Percentiles rank a stretch among this genome's conserved stretches.
These are phyloP conservation scores for Cryptosporidium muris DNA, from an alignment of 169 alveolate genomes.

Conservation along the genomic window DNA sequence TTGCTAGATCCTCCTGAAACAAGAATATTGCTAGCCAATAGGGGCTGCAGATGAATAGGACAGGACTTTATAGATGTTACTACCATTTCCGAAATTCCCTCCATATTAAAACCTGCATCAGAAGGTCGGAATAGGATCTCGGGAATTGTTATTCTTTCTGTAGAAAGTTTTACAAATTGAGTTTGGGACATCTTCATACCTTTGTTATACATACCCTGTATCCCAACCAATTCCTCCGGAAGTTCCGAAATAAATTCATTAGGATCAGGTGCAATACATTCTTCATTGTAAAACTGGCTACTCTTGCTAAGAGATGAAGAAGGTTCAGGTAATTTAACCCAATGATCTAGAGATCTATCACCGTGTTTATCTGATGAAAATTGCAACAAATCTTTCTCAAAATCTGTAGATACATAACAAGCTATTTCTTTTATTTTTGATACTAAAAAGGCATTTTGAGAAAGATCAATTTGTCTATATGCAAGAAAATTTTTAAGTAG, in stretches of 20 bases:
- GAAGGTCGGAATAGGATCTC: slow-evolving; percentile 48
- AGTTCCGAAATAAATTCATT: neutral
- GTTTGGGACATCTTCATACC: neutral
- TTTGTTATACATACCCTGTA: no score
- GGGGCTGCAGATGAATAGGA: slow-evolving; percentile 41
- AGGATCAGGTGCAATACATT: slow-evolving; percentile 19
- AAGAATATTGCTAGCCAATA: slow-evolving; percentile 43
- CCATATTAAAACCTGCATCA: slow-evolving; percentile 22
- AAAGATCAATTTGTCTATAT: slow-evolving; percentile 50
- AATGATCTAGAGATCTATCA: slow-evolving; percentile 11
- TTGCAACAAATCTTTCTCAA: slow-evolving; percentile 3
- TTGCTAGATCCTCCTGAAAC: slow-evolving; percentile 58
- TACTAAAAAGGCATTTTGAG: slow-evolving; percentile 30
- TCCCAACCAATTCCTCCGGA: no score
- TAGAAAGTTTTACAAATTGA: slow-evolving; percentile 14
- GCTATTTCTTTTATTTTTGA: slow-evolving; percentile 51
- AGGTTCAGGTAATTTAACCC: slow-evolving; percentile 24
- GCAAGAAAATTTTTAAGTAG: slow-evolving; percentile 43
- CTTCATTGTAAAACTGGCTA: slow-evolving; percentile 4
- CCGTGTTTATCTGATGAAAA: neutral
- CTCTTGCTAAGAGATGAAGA: slow-evolving; percentile 5
- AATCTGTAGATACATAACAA: slow-evolving; percentile 49
- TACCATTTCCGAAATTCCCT: slow-evolving; percentile 65
- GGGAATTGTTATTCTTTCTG: slow-evolving; percentile 51
- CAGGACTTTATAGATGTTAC: slow-evolving; percentile 26